Evolutionary conservation across 2,329 filamentous ascomycete genomes (phyloP), one percentile per base, ranked within the genome.

Genomic region (Arachnopeziza araneosa): DNA sequence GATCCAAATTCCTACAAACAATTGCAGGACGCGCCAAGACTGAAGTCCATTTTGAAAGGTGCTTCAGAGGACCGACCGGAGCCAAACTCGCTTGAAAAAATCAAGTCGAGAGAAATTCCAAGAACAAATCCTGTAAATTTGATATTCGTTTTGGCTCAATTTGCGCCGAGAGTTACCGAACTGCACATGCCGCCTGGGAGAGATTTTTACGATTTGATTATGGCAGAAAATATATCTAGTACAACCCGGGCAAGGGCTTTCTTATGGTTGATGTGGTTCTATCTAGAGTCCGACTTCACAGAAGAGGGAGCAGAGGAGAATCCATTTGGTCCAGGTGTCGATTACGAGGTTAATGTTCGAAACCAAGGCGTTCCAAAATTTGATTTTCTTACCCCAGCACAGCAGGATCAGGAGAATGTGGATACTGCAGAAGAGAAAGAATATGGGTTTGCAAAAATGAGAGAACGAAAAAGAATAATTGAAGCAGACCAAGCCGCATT

Each of bases 181-280:
- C 77, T 93, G 24, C 95, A 99, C 74, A 98, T 99, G 72, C 88
- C 89, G 12, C 83, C 86, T 6, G 85, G 87, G 0, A 84, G 88
- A 66, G 95, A 99, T 74, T 98, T 99, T 74, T 96, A 97, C 74
- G 95, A 99, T 70, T 83, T 99, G 19, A 88, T 99, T 68, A 98
- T 98, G 93, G 88, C 91, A 71, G 87, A 88, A 1, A 88, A 90
- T 24, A 83, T 91, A 62, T 91, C 87, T 60, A 98, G 93, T 74
- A 77, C 80, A 66, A 96, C 91, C 63, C 85, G 95, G 64, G 93
- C 95, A 0, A 86, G 79, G 52, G 93, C 93, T 0, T 99, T 99
- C 68, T 77, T 99, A 22, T 99, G 95, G 95, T 79, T 99, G 64
- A 96, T 99, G 86, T 99, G 95, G 95, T 97, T 95, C 80, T 98